Percentiles rank a stretch among this genome's conserved stretches.
Conservation (phyloP, 768 basidiomycete genomes). For the Suillus paluster region DNA sequence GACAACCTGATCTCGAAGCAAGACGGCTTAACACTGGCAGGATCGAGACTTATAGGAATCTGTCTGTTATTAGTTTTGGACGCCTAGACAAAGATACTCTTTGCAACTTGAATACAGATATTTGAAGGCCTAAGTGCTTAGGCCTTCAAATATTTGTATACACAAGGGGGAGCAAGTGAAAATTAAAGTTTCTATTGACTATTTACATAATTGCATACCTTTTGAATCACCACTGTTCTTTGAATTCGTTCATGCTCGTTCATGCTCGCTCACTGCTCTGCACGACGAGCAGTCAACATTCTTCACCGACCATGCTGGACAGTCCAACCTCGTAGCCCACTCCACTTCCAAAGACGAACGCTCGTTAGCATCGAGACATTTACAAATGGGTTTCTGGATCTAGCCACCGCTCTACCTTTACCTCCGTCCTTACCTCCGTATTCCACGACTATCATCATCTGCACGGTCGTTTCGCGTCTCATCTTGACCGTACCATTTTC, state of each 20-base stretch:
- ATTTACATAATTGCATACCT: not conserved
- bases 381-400: constrained; percentile 73
- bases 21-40: too few relatives aligned
- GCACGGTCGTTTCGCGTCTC: constrained; percentile 64
- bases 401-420: constrained; percentile 74
- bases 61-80: too few relatives aligned
- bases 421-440: constrained; percentile 73
- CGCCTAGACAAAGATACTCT: too few relatives aligned
- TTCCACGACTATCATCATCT: constrained; percentile 74
- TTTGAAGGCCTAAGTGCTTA: too few relatives aligned
- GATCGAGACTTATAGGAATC: too few relatives aligned
- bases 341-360: constrained; percentile 20
- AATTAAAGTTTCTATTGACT: not conserved
- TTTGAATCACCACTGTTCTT: not conserved
- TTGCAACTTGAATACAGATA: too few relatives aligned
- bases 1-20: too few relatives aligned
- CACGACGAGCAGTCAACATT: constrained; percentile 16
- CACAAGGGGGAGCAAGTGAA: not conserved
- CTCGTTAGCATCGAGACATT: constrained; percentile 37
- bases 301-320: constrained; percentile 14
- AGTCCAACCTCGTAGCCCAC: constrained; percentile 10
- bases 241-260: constrained; percentile 8
- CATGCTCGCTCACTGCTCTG: constrained; percentile 29
- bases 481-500: constrained; percentile 68
- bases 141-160: too few relatives aligned